Evolutionary conservation across 2,329 filamentous ascomycete species (phyloP), one percentile per base, ranked within the genome.

Genomic region (Didymella pinodella): DNA sequence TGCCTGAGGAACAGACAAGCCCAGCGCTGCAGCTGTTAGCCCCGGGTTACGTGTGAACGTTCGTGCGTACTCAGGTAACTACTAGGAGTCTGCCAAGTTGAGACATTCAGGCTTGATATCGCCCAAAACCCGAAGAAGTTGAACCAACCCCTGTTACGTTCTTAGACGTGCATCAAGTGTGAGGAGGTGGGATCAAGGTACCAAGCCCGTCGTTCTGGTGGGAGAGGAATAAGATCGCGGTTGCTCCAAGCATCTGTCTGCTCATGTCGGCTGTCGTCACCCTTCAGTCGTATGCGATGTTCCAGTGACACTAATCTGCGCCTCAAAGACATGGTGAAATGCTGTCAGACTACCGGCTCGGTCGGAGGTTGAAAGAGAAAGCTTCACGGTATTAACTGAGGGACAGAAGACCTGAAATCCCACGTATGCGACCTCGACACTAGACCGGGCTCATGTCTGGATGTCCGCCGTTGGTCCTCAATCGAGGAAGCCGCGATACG

Each of bases 1-100:
- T 25, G 81, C 69, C 59, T 83, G 81, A 10, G 75, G 68, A 2
- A 83, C 80, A 0, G 81, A 83, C n/a, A 83, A 72, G 1, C 81
- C 81, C 59, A 81, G 76, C 2, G 79, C 74, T 77, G 31, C 38
- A 1, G 1, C 16, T 2, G 20, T 58, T 26, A 28, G 50, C 68
- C 26, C 65, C 32, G 22, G 12, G 8, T 4, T 32, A 10, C 14
- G 10, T n/a, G 2, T 10, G 11, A 36, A n/a, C 0, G 5, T 3
- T 10, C 26, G 2, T 8, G 26, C 59, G 16, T 67, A 77, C 72
- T 79, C 32, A 84, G 62, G 59, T 80, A 82, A 0, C 77, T 80
- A 62, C 77, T 80, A n/a, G 80, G 80, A 0, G 77, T 80, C 62
- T 83, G 81, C 81, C 81, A 82, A 47, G 80, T 82, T 7, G 78